Base-by-base conservation (phyloP, 352 stramenopile genomes). In the Phytopythium montanum region DNA sequence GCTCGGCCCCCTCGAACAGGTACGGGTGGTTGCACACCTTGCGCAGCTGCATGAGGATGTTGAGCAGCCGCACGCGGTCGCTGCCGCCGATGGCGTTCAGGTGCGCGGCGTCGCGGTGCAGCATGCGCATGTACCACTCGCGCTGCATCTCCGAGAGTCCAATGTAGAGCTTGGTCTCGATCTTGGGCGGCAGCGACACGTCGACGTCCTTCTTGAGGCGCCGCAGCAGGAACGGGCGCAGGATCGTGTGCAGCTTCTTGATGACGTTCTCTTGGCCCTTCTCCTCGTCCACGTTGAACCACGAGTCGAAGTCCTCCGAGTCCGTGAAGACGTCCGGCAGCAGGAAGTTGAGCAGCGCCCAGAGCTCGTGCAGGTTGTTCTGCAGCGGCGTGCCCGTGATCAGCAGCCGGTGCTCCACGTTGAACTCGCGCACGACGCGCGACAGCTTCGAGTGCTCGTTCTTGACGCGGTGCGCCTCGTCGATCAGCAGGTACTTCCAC, bases 1-100 rank as follows among this genome's bases (percentile, higher is more conserved):
- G 85, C 75, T 99, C 97, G 1, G 97, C 97, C 13, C 97, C 98
- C 72, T 99, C 93, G 71, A 99, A 99, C 12, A 99, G 78, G 68
- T 99, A 99, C 19, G 98, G 98, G 72, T 99, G 98, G 70, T 99
- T 99, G 80, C 97, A 99, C 21, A 99, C 96, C 76, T 99, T 99
- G 18, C 96, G 85, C 26, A 99, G 76, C 70, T 99, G 97, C 97
- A 99, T 99, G 13, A 99, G 77, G 39, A 99, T 96, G 72, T 99
- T 99, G 39, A 99, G 96, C 53, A 99, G 73, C 19, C 92, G 86
- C 21, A 98, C 91, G 31, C 96, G 88, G 65, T 98, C 94, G 49
- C 95, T 98, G 29, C 97, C 97, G 29, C 96, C 97, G n/a, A 99
- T 90, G 29, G 95, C 93, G 75, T 99, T 99, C 26, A 99, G 66